phyloP scores from a whole-genome alignment of 2,329 filamentous ascomycete genomes.

The Hymenoscyphus fructigenus region DNA sequence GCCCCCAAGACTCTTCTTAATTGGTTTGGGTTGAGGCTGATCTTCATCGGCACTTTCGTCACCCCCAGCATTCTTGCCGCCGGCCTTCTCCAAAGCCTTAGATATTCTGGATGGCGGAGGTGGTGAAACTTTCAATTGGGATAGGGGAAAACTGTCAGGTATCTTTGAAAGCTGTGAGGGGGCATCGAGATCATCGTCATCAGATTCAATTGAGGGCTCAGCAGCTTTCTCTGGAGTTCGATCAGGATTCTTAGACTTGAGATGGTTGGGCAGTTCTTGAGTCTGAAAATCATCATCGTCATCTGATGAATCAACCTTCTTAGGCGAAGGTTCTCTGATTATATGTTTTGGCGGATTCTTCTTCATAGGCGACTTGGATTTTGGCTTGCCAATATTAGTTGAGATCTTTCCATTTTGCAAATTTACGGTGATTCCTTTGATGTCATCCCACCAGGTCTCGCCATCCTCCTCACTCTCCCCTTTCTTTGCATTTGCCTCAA shows the following conservation, averaged over 20 bases:
- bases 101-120: constrained; percentile 8
- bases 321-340: neutral
- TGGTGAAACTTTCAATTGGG: constrained; percentile 15
- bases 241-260: neutral
- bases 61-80: constrained; percentile 11
- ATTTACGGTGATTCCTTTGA: constrained; percentile 30
- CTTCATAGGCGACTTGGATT: neutral
- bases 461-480: neutral
- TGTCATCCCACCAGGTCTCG: constrained; percentile 33
- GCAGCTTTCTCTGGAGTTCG: constrained; percentile 11
- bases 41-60: constrained; percentile 20
- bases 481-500: neutral
- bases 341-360: neutral
- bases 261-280: constrained; percentile 32
- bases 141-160: constrained; percentile 30
- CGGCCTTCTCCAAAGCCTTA: constrained; percentile 19
- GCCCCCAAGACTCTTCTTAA: neutral
- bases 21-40: neutral
- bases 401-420: constrained; percentile 23
- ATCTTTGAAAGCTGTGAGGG: constrained; percentile 32
- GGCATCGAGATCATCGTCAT: constrained; percentile 33
- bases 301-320: constrained; percentile 8
- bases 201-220: constrained; percentile 25
- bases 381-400: constrained; percentile 17
- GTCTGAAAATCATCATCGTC: constrained; percentile 36